Conservation (phyloP, 352 stramenopile species). For the Phytophthora hibernalis region DNA sequence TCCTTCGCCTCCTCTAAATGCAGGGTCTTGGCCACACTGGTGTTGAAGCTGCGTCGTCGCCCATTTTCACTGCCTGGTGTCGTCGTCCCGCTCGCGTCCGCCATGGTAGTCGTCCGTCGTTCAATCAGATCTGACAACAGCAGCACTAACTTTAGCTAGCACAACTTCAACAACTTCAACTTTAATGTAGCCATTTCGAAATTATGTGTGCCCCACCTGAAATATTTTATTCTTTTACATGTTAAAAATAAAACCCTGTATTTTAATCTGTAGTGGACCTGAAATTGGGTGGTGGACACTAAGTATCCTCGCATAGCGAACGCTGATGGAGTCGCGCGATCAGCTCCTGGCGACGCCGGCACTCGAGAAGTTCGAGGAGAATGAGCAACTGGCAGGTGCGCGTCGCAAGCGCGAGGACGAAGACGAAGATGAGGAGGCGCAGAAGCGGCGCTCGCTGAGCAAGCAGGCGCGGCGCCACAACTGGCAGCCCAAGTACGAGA, state of each 20-base stretch:
- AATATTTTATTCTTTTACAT: no score
- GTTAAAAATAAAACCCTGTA: no score
- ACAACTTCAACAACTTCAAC: slow-evolving; percentile 8
- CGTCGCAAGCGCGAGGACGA: slow-evolving; percentile 52
- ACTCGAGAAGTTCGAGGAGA: slow-evolving; percentile 52
- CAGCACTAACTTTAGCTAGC: slow-evolving; percentile 12
- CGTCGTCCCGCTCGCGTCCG: slow-evolving; percentile 3
- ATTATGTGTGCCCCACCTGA: no score
- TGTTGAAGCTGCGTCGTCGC: slow-evolving; percentile 22
- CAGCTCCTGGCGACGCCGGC: slow-evolving; percentile 45
- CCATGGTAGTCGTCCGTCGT: slow-evolving; percentile 3
- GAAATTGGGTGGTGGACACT: slow-evolving; percentile 28
- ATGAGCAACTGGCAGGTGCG: slow-evolving; percentile 31
- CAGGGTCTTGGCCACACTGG: slow-evolving; percentile 20
- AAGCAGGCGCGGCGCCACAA: slow-evolving; percentile 73
- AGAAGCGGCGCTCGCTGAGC: slow-evolving; percentile 37
- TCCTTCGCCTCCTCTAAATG: slow-evolving; percentile 29
- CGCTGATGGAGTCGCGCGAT: slow-evolving; percentile 7
- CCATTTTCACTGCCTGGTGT: slow-evolving; percentile 8
- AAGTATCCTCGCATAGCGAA: background rate
- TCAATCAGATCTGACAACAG: background rate
- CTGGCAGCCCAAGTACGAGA: slow-evolving; percentile 86
- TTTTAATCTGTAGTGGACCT: no score
- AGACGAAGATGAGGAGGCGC: slow-evolving; percentile 48
- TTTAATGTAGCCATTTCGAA: no score